phyloP scores from a whole-genome alignment of 306 rosid genomes.

The Pyrus pyrifolia region DNA sequence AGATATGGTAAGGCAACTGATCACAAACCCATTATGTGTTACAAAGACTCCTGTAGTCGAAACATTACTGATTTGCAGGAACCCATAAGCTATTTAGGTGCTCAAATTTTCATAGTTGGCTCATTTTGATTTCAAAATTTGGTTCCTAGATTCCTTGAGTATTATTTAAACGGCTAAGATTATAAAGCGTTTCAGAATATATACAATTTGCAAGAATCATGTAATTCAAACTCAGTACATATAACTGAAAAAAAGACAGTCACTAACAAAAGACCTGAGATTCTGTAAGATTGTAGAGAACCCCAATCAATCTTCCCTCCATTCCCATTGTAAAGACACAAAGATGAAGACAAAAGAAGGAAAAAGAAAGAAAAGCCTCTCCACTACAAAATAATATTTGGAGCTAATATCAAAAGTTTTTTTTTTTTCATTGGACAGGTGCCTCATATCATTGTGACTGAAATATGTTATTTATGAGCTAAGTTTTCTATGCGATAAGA shows the following conservation, averaged over 20 bases:
- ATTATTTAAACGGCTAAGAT: not conserved
- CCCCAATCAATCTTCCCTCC: not conserved
- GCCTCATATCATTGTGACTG: not conserved
- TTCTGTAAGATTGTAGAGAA: not conserved
- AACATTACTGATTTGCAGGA: not conserved
- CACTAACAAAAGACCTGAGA: not conserved
- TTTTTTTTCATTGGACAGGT: not conserved
- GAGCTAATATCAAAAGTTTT: not conserved
- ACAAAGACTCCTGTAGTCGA: not conserved
- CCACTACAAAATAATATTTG: not conserved
- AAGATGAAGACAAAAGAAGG: not conserved
- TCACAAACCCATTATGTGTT: no score
- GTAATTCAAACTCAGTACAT: not conserved
- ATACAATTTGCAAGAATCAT: not conserved
- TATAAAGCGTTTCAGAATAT: not conserved
- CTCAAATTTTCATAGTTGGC: not conserved
- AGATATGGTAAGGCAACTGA: no score
- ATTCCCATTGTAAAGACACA: not conserved
- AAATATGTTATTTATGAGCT: not conserved
- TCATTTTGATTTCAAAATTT: not conserved
- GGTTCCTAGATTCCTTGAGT: not conserved
- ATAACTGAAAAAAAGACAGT: not conserved
- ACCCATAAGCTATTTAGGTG: not conserved
- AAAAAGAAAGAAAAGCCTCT: not conserved
- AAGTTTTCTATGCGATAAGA: not conserved